Evolutionary conservation across 805 yeast species (phyloP), one percentile per base, ranked within the genome.

Genomic region (Trichomonascus vanleenenianus): DNA sequence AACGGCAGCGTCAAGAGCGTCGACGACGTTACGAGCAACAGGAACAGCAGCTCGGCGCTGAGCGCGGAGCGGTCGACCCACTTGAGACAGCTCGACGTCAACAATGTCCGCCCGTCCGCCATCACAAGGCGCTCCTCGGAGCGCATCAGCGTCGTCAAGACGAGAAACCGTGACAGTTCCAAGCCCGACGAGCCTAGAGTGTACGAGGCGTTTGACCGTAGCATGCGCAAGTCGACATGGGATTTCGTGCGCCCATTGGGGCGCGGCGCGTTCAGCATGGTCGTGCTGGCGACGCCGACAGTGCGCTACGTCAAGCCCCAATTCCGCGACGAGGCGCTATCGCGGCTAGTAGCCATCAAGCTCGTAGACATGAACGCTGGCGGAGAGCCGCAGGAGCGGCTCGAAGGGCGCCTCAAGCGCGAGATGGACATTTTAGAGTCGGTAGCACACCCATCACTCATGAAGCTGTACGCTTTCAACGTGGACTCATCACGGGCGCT

Each of bases 371-470:
- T 75, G 35, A 69, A 71, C 1, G 56, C 66, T 39, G 62, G 54
- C 33, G 64, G 64, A 25, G 63, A 62, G 30, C 74, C 74, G 2
- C 63, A 74, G 2, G 67, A 72, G 4, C 66, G 85, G 39, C 68
- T 83, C 19, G 83, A 81, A 55, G 74, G 75, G 47, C 76, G 85
- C 0, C 60, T 83, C 39, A 64, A 71, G n/a, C 71, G 97, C 50
- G 98, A 93, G 59, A 59, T 88, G 20, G 79, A 76, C 19, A 76
- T 88, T 5, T 67, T 91, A 16, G 30, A 35, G 25, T 20, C 67
- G 10, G 51, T 81, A 11, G 52, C 71, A 31, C 93, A 86, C 60
- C 94, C 95, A 1, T 78, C 83, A 41, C 73, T 89, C 11, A 78
- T 86, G 18, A 64, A 70, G 39, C 65, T 89, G 9, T 56, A 80